Conservation (phyloP, 2,329 filamentous ascomycete genomes). For the Colletotrichum siamense region DNA sequence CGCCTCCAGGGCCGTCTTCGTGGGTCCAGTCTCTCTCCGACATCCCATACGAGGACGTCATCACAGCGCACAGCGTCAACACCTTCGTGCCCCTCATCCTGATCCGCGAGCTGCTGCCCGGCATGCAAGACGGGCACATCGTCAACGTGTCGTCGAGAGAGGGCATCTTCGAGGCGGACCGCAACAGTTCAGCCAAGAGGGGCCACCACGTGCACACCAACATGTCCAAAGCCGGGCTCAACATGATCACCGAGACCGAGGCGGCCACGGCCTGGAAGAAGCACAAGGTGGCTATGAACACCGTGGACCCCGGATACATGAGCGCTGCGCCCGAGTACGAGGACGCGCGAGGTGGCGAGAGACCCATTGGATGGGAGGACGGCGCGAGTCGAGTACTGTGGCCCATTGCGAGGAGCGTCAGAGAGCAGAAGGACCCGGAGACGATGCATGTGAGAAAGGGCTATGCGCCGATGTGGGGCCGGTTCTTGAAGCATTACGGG, state of each 20-base stretch:
- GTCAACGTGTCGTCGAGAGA: slow-evolving; percentile 40
- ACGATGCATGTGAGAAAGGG: too few species aligned
- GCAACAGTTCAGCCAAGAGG: slow-evolving; percentile 26
- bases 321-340: slow-evolving; percentile 37
- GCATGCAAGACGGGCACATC: slow-evolving; percentile 34
- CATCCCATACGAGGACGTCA: slow-evolving; percentile 43
- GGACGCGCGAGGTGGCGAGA: slow-evolving; percentile 24
- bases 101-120: slow-evolving; percentile 37
- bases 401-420: slow-evolving; percentile 26
- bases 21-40: slow-evolving; percentile 33
- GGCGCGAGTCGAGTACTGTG: slow-evolving; percentile 40
- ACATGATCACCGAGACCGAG: slow-evolving; percentile 46
- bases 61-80: slow-evolving; percentile 41
- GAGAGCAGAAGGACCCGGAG: too few species aligned
- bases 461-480: neutral
- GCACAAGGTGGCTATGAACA: slow-evolving; percentile 38
- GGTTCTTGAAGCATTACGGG: neutral
- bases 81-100: slow-evolving; percentile 42
- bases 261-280: slow-evolving; percentile 32
- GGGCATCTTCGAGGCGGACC: slow-evolving; percentile 33
- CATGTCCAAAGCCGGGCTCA: slow-evolving; percentile 44
- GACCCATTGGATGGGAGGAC: slow-evolving; percentile 42
- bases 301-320: slow-evolving; percentile 43
- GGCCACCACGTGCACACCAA: slow-evolving; percentile 43
- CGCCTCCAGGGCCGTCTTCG: neutral